These are phyloP conservation scores for Seminavis robusta DNA, from an alignment of 108 stramenopile genomes.

Conservation along the genomic window DNA sequence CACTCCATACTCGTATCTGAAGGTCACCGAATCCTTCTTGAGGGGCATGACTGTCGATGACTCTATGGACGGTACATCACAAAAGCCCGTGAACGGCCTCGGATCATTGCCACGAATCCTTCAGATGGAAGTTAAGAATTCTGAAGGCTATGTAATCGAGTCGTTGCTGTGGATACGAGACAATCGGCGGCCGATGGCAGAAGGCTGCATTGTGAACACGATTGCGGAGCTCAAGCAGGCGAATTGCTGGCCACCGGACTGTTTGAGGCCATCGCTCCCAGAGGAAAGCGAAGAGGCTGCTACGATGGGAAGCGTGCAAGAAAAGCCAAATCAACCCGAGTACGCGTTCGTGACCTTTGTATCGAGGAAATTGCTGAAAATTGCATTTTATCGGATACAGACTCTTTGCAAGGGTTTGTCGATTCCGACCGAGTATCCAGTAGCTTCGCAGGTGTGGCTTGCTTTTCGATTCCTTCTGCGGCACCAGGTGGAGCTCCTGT, in stretches of 20 bases:
- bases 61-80: too few species aligned
- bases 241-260: conserved; percentile 29
- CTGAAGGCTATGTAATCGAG: conserved; percentile 22
- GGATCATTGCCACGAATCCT: conserved; percentile 24
- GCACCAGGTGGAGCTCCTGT: conserved; percentile 22
- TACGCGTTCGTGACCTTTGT: conserved; percentile 21
- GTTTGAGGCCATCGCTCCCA: conserved; percentile 11
- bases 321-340: conserved; percentile 5
- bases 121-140: conserved; percentile 8
- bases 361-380: conserved; percentile 22
- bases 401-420: conserved; percentile 18
- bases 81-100: too few species aligned
- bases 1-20: conserved; percentile 29
- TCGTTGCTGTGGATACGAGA: conserved; percentile 20
- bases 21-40: conserved; percentile 30
- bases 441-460: conserved; percentile 30
- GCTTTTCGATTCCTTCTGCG: conserved; percentile 36
- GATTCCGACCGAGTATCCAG: conserved; percentile 3
- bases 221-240: conserved; percentile 12
- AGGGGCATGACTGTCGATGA: conserved; percentile 11
- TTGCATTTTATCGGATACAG: conserved; percentile 17
- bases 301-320: neutral
- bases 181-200: neutral
- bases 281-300: conserved; percentile 13
- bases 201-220: neutral